Base-by-base conservation (phyloP, 495 filamentous ascomycete genomes). In the Aspergillus hancockii region DNA sequence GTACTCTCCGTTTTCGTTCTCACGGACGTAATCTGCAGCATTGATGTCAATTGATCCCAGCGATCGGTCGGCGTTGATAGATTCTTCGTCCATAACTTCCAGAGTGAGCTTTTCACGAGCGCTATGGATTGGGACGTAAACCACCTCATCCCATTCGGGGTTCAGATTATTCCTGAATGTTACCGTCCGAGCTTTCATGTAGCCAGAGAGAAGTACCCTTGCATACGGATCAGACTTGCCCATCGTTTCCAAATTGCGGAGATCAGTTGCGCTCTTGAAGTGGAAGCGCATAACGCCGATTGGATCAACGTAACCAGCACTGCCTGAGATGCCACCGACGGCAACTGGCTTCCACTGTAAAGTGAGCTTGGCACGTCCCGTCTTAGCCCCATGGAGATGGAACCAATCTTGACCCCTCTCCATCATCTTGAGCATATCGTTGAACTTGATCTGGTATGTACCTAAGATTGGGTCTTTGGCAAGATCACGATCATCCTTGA, bases 61-160 rank as follows among this genome's bases (percentile, higher is more conserved):
- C 21, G 87, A 86, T 34, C 95, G 87, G 68, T 99, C 94, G 65
- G 89, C 91, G 58, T 89, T 88, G 57, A 96, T 78, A 51, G 84
- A 91, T 74, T 99, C 94, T 54, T 92, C 83, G 63, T 99, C 94
- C 94, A 99, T 98, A 59, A 97, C 91, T 71, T 98, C 94, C 14
- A 99, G 74, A 0, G 84, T 84, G 19, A 99, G 71, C 62, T 87
- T 93, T 70, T 98, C 95, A 32, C 88, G 87, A n/a, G 80, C 55
- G 12, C 87, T 90, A 71, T 98, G 95, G 56, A 99, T 83, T 0
- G 95, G 93, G 0, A 99, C 83, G 71, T 99, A 99, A 46, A 96
- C 81, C 13, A 98, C 84, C 71, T 99, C 95, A 66, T 99, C 92
- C 89, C 90, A 99, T 32, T 95, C 87, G 3, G 94, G 94, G 65